Conservation (phyloP, 257 asterid species). For the Haberlea rhodopensis region DNA sequence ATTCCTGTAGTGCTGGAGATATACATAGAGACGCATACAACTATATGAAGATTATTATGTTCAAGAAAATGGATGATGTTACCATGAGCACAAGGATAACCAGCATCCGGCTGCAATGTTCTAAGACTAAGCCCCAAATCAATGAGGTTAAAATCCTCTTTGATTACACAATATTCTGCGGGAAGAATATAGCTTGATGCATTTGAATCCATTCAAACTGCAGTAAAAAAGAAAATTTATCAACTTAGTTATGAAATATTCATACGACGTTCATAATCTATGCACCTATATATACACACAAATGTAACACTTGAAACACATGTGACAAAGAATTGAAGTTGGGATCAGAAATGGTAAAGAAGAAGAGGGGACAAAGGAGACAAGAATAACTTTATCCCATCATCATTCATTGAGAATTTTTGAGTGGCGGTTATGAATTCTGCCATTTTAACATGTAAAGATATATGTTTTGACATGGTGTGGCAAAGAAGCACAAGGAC, state of each 20-base stretch:
- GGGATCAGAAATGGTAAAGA: slow-evolving; percentile 31
- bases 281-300: slow-evolving; percentile 10
- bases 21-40: too few relatives aligned
- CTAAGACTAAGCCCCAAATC: slow-evolving; percentile 80
- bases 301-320: background rate
- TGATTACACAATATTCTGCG: slow-evolving; percentile 46
- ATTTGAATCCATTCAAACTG: slow-evolving; percentile 54
- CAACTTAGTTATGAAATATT: background rate
- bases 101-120: slow-evolving; percentile 56
- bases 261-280: background rate
- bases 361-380: slow-evolving; percentile 49
- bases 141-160: slow-evolving; percentile 54
- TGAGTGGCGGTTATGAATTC: slow-evolving; percentile 36
- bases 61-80: slow-evolving; percentile 6
- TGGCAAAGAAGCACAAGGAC: slow-evolving; percentile 34
- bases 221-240: background rate
- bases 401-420: slow-evolving; percentile 33
- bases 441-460: slow-evolving; percentile 55
- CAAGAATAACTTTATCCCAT: slow-evolving; percentile 56
- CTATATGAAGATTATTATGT: background rate
- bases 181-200: slow-evolving; percentile 49
- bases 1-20: too few relatives aligned
- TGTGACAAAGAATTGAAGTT: slow-evolving; percentile 21
- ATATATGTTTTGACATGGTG: slow-evolving; percentile 18
- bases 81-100: slow-evolving; percentile 50